Evolutionary conservation across 768 basidiomycete species (phyloP), one percentile per base, ranked within the genome.

Genomic region (Dioszegia hungarica): DNA sequence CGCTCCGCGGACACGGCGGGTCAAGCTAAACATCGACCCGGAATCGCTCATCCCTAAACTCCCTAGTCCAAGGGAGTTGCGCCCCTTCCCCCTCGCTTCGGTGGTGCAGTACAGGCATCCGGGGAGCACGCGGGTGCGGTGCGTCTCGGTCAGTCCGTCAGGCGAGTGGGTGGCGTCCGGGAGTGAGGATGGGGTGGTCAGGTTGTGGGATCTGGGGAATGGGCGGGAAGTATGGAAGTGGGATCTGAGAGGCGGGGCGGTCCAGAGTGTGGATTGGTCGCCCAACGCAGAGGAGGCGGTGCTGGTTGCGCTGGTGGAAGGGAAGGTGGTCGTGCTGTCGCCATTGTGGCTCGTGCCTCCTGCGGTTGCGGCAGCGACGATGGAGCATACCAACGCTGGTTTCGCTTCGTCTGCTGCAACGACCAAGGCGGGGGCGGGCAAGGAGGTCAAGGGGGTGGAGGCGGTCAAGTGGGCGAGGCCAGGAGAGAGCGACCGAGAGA

Each of bases 151-250:
- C 53, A 93, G 91, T 70, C 88, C 92, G 8, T 86, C 90, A 61
- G 92, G 93, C 36, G 84, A 82, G 37, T 99, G 94, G 93, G 86
- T 85, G 8, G 82, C 87, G 34, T 93, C 89, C 55, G 95, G 92
- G 5, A 90, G 92, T 59, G 95, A 98, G 71, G 81, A 81, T 60
- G 95, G 95, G 3, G 77, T 83, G 27, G 86, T 97, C 19, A 83
- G 86, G 60, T 77, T 98, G 45, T 98, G 93, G 92, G 95, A 98
- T 75, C 83, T 88, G 19, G 85, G 84, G 43, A 86, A 94, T 47
- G 95, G 95, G 6, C 82, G 86, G 54, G 89, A 92, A 73, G 84
- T 92, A 22, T 88, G 86, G 77, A 81, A 84, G 64, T 98, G 92
- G 91, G 82, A 83, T 67, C 84, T 97, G 62, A 82, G 83, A 54